Conservation (phyloP, 805 yeast species). For the Citeromyces nyonsensis region DNA sequence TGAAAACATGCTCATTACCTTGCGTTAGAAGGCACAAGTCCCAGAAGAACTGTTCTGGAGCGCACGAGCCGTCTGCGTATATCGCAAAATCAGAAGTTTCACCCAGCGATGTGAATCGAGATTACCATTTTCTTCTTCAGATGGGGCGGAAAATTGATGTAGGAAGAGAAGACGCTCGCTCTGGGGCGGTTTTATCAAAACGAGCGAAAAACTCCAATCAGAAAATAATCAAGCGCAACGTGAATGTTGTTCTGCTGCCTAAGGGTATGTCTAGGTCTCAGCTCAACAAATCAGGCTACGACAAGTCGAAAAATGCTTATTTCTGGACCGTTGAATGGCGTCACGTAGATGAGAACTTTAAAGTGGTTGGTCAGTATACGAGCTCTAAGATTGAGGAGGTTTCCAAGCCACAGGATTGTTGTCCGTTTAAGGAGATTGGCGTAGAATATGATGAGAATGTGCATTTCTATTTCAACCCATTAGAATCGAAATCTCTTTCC, state of each 20-base stretch:
- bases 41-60: conserved; percentile 50
- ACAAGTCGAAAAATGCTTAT: conserved; percentile 40
- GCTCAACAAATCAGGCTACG: conserved; percentile 56
- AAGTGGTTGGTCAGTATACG: conserved; percentile 6
- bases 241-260: conserved; percentile 46
- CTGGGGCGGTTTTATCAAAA: conserved; percentile 18
- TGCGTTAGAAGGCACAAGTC: conserved; percentile 64
- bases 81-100: conserved; percentile 30
- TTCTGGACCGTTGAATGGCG: conserved; percentile 78
- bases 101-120: conserved; percentile 51
- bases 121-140: conserved; percentile 57
- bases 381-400: conserved; percentile 26
- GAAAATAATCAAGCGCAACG: conserved; percentile 39
- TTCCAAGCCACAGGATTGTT: conserved; percentile 16
- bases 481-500: conserved; percentile 15
- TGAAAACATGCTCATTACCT: conserved; percentile 48
- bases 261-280: conserved; percentile 58
- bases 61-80: conserved; percentile 43
- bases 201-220: no score
- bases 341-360: conserved; percentile 15
- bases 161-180: conserved; percentile 32
- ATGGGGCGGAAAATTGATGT: conserved; percentile 47
- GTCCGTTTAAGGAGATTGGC: conserved; percentile 16
- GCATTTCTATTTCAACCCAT: not conserved
- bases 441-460: not conserved